Percentiles rank a stretch among this genome's conserved stretches.
Evolutionary conservation across 208 protist species (phyloP).

Genomic region (Novymonas esmeraldas): DNA sequence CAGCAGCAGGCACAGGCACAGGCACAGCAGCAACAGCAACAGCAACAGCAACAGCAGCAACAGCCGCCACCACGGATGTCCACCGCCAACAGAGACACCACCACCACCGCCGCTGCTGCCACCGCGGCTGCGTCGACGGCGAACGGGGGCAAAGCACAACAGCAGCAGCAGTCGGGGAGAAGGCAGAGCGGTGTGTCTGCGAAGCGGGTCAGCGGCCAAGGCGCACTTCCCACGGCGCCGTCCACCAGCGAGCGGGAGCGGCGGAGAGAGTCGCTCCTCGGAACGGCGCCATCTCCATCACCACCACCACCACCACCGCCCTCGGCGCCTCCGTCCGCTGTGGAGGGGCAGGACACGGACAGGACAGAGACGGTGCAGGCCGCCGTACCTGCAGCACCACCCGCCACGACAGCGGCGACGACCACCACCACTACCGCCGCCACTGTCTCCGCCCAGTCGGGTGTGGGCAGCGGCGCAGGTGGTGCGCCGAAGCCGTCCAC

Average conservation of each 20-base stretch:
- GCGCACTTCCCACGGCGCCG: background rate
- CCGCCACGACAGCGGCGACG: background rate
- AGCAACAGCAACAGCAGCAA: background rate
- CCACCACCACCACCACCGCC: background rate
- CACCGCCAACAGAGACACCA: background rate
- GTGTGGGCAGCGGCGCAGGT: no score
- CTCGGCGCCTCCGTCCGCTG: no score
- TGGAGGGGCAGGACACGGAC: background rate
- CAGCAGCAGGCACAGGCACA: constrained; percentile 7
- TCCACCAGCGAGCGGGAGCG: background rate
- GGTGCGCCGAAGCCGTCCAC: no score
- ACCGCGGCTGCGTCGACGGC: background rate
- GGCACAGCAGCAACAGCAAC: background rate
- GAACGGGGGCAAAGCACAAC: background rate
- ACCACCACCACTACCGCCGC: no score
- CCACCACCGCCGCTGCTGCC: background rate
- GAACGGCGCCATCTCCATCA: background rate
- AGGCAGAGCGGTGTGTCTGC: no score
- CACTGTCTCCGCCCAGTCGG: no score
- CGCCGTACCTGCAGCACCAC: background rate
- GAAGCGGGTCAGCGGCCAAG: background rate
- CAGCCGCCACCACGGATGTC: background rate
- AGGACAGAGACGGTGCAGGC: background rate
- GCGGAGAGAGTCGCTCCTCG: background rate
- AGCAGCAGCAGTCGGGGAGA: background rate